These are phyloP conservation scores for Iberis amara DNA, from an alignment of 441 rosid genomes.

Conservation along the genomic window DNA sequence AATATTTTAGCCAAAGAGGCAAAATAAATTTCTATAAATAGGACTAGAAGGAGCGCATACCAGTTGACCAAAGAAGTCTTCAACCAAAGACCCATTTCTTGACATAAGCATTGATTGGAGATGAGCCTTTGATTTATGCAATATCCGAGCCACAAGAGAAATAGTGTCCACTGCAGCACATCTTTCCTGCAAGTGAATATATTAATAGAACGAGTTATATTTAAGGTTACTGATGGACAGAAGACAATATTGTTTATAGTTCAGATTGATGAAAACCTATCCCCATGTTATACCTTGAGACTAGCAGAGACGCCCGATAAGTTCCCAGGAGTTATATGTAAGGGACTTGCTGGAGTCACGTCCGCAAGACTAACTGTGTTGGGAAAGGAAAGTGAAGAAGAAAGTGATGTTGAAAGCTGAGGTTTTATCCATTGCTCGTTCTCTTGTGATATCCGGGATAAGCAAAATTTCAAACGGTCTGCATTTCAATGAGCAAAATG, in stretches of 20 bases:
- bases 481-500: constrained; percentile 26
- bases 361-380: constrained; percentile 46
- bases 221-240: constrained; percentile 8
- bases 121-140: constrained; percentile 83
- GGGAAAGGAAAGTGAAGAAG: constrained; percentile 47
- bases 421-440: constrained; percentile 91
- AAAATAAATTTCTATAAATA: not conserved
- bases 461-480: constrained; percentile 80
- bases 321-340: constrained; percentile 41
- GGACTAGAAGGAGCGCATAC: constrained; percentile 40
- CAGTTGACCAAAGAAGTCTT: constrained; percentile 78
- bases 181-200: constrained; percentile 72
- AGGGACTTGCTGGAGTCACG: constrained; percentile 57
- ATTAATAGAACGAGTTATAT: not conserved
- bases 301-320: constrained; percentile 51
- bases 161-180: constrained; percentile 77
- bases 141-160: constrained; percentile 73
- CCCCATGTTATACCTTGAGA: constrained; percentile 67
- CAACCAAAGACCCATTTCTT: constrained; percentile 70
- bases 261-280: constrained; percentile 18
- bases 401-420: constrained; percentile 38
- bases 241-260: constrained; percentile 7
- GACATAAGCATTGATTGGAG: constrained; percentile 83
- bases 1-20: constrained; percentile 13
- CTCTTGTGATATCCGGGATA: constrained; percentile 81